These are phyloP conservation scores for Neonectria coccinea DNA, from an alignment of 2,329 filamentous ascomycete genomes.

Conservation along the genomic window DNA sequence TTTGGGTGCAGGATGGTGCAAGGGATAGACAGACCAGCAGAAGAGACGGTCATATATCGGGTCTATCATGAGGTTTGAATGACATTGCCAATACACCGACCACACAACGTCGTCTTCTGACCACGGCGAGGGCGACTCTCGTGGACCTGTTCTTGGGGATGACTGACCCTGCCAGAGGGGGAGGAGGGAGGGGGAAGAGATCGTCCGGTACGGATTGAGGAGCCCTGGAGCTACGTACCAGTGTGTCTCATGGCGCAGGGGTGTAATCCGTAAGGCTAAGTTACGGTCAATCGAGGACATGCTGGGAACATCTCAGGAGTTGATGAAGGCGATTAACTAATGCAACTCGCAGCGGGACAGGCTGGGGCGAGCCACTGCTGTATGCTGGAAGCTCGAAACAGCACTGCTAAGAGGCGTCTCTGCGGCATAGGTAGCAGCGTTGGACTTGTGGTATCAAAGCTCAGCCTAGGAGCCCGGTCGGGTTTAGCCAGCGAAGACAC, in stretches of 20 bases:
- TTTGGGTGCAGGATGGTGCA: neutral
- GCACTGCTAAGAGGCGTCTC: neutral
- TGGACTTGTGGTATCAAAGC: neutral
- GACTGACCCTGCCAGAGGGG: too few relatives aligned
- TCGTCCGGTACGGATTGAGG: slow-evolving; percentile 1
- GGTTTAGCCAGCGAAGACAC: neutral
- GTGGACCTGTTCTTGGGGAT: slow-evolving; percentile 14
- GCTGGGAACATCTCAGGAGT: slow-evolving; percentile 7
- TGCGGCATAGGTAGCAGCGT: neutral
- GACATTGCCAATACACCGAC: slow-evolving; percentile 5
- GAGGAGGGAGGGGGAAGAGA: neutral
- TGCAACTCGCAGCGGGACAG: slow-evolving; percentile 18
- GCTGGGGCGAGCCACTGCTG: slow-evolving; percentile 17
- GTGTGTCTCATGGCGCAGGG: neutral
- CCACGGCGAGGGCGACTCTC: neutral
- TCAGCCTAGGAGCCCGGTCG: neutral
- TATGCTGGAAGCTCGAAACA: slow-evolving; percentile 21
- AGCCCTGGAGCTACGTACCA: neutral
- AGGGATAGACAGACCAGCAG: neutral
- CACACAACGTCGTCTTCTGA: slow-evolving; percentile 10
- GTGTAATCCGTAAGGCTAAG: slow-evolving; percentile 10
- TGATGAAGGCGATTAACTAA: slow-evolving; percentile 10
- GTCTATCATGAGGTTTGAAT: slow-evolving; percentile 10
- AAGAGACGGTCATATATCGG: neutral
- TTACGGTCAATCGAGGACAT: neutral